Evolutionary conservation across 2,329 filamentous ascomycete genomes (phyloP), one percentile per base, ranked within the genome.

Genomic region (Xylariales sp.): DNA sequence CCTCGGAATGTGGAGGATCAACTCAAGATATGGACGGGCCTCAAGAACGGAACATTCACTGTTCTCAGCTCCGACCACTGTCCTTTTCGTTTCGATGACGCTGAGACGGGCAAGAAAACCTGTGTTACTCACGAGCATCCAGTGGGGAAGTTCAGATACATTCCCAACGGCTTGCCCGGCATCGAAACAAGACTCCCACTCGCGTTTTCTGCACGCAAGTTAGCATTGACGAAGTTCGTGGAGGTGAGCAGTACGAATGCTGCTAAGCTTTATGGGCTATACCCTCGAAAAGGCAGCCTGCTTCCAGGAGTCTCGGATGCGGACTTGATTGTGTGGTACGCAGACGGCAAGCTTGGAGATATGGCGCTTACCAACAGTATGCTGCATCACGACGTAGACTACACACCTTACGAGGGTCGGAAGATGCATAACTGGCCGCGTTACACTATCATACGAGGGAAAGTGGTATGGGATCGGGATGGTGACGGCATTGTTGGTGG

Each of bases 341-440:
- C 74, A 1, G 59, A 68, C 9, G 64, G 59, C 3, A 58, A 53
- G 40, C 48, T 69, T 49, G 54, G 69, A 14, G 56, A 62, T 10
- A 68, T 76, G 46, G 57, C 51, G 16, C 45, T 77, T 42, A 72
- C 59, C 29, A 79, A 81, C 50, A 61, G 63, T 6, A 71, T 73
- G 59, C 55, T 82, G 47, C 78, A 83, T 56, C 78, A 82, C 53
- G 68, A 76, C 45, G 71, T 79, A 3, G 78, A 83, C 51, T 80
- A 82, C 51, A 80, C 78, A 7, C 78, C 78, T 0, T 82, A 74
- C 49, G 78, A 82, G 53, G 77, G 78, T 0, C 66, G 64, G 36
- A 60, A 52, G n/a, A 52, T 83, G 29, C 66, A 64, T 20, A 76
- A 82, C 43, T 82, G 79, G 78, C 78, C 78, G 9, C 64, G 78